phyloP scores from a whole-genome alignment of 1,284 basidiomycete genomes.

The Fomitopsis schrenkii region DNA sequence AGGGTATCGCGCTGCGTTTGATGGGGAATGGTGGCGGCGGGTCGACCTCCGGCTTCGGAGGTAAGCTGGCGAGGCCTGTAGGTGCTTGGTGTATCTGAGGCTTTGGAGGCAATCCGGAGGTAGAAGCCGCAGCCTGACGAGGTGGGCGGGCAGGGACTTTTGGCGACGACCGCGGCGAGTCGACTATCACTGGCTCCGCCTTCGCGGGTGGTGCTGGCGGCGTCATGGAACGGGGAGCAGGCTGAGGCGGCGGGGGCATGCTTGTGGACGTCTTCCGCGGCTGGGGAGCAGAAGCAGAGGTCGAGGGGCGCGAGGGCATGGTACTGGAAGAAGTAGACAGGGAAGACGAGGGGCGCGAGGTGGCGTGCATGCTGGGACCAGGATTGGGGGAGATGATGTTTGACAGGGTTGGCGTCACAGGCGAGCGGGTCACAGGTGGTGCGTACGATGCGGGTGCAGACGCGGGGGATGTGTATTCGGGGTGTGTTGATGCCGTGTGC shows the following conservation, averaged over 20 bases:
- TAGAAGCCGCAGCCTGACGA: not conserved
- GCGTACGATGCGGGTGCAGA: not conserved
- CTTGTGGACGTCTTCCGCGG: not conserved
- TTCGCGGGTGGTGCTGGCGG: not conserved
- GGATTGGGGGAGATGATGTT: constrained; percentile 12
- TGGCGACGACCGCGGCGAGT: not conserved
- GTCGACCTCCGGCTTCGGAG: constrained; percentile 6
- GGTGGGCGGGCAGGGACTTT: not conserved
- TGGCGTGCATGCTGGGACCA: not conserved
- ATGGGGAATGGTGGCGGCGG: constrained; percentile 17
- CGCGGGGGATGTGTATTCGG: not conserved
- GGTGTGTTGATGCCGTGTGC: constrained; percentile 2
- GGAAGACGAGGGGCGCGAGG: constrained; percentile 18
- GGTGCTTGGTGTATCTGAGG: not conserved
- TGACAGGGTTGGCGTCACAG: constrained; percentile 11
- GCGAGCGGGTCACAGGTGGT: constrained; percentile 3
- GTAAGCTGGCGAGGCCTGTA: constrained; percentile 6
- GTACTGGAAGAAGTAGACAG: constrained; percentile 10
- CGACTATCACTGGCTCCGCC: not conserved
- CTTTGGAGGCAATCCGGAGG: not conserved
- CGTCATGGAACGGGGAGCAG: not conserved
- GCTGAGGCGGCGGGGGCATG: constrained; percentile 2
- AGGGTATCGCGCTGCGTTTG: constrained; percentile 39
- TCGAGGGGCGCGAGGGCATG: constrained; percentile 14
- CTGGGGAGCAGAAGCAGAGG: constrained; percentile 10